A percentile compares a stretch with the other conserved stretches of the same genome.
Evolutionary conservation across 805 yeast genomes (phyloP).

Genomic region (Candida parachauliodes): DNA sequence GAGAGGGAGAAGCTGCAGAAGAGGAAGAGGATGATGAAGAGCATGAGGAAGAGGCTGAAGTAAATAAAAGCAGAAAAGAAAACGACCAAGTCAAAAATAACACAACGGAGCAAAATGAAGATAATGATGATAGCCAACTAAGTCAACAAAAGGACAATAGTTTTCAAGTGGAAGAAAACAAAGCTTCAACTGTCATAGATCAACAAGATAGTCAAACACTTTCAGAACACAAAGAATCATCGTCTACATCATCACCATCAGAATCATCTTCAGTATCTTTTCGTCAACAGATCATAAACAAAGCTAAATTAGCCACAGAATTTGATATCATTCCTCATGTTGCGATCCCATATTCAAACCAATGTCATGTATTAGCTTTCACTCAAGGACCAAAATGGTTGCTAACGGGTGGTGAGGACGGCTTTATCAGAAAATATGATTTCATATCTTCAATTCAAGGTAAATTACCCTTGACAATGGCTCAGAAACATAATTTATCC

Average conservation of each 20-base stretch:
- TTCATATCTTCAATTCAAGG: slow-evolving; percentile 84
- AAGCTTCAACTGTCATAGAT: neutral
- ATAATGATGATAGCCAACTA: no score
- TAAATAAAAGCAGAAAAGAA: slow-evolving; percentile 16
- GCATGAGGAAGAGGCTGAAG: slow-evolving; percentile 16
- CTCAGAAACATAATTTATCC: slow-evolving; percentile 76
- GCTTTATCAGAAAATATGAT: slow-evolving; percentile 86
- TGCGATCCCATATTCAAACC: slow-evolving; percentile 79
- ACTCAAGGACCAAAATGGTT: slow-evolving; percentile 82
- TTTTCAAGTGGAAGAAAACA: neutral
- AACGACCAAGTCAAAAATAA: slow-evolving; percentile 9
- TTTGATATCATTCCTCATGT: slow-evolving; percentile 80
- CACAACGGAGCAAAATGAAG: slow-evolving; percentile 1
- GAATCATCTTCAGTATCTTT: slow-evolving; percentile 11
- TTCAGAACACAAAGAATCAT: neutral
- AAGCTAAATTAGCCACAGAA: slow-evolving; percentile 49
- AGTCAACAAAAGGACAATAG: neutral
- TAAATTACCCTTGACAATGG: slow-evolving; percentile 78
- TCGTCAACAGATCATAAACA: slow-evolving; percentile 30
- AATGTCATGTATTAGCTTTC: slow-evolving; percentile 73
- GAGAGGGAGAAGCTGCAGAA: slow-evolving; percentile 17
- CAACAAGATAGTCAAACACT: slow-evolving; percentile 4
- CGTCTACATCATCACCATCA: no score
- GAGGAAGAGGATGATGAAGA: slow-evolving; percentile 15
- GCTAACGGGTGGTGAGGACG: slow-evolving; percentile 95